phyloP scores from a whole-genome alignment of 1,139 yeast species.

The Magnusiomyces ingens region DNA sequence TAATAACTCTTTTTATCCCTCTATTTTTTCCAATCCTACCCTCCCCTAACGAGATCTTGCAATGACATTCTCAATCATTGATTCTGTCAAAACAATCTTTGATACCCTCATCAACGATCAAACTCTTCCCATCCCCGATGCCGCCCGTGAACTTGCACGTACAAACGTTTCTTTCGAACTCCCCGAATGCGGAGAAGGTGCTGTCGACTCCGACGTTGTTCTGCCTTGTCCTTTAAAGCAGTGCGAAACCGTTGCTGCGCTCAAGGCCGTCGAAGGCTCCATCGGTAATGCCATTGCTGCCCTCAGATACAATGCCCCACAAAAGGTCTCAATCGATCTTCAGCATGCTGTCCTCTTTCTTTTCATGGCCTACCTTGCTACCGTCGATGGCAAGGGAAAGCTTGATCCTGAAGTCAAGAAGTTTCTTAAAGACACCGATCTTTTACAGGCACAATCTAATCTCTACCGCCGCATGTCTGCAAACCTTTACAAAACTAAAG shows the following conservation, averaged over 20 bases:
- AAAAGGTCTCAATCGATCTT: constrained; percentile 23
- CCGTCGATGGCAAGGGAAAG: constrained; percentile 31
- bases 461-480: constrained; percentile 34
- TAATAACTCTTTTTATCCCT: no score
- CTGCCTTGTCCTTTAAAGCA: constrained; percentile 33
- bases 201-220: constrained; percentile 16
- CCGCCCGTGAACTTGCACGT: constrained; percentile 20
- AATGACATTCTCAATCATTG: constrained; percentile 4
- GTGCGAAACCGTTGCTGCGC: constrained; percentile 31
- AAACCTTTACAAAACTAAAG: constrained; percentile 34
- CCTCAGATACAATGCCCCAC: constrained; percentile 24
- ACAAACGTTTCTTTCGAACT: constrained; percentile 20
- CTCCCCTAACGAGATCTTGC: no score
- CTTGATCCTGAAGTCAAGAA: constrained; percentile 25
- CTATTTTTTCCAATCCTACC: no score
- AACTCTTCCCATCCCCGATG: constrained; percentile 24
- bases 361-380: constrained; percentile 31
- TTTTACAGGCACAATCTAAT: constrained; percentile 31
- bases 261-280: constrained; percentile 31
- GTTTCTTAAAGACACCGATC: constrained; percentile 28
- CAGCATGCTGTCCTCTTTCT: constrained; percentile 31
- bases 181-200: constrained; percentile 20
- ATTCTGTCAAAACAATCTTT: constrained; percentile 24
- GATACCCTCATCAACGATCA: constrained; percentile 20
- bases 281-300: constrained; percentile 28